Evolutionary conservation across 345 rosid species (phyloP).

Genomic region (Citrus reticulata): DNA sequence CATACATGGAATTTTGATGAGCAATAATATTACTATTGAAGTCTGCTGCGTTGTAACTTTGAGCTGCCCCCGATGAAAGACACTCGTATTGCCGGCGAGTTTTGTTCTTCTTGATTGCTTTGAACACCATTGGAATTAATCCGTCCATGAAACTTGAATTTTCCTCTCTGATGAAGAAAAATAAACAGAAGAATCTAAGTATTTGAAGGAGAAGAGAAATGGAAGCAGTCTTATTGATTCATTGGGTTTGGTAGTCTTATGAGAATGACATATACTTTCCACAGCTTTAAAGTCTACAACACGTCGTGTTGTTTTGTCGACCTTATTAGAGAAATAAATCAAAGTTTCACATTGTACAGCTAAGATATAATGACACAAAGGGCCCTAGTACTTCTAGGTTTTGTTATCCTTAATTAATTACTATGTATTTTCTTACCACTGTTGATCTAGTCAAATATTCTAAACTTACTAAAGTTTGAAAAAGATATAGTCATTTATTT

Average conservation of each 20-base stretch:
- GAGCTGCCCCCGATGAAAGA: conserved; percentile 51
- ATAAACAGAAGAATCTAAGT: conserved; percentile 6
- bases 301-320: conserved; percentile 13
- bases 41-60: conserved; percentile 30
- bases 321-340: background rate
- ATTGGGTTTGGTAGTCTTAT: conserved; percentile 19
- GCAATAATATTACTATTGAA: conserved; percentile 14
- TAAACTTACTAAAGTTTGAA: too few relatives aligned
- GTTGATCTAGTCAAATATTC: too few relatives aligned
- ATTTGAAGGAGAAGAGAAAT: background rate
- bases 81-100: conserved; percentile 66
- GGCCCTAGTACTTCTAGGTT: too few relatives aligned
- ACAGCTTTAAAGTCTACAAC: conserved; percentile 12
- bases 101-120: conserved; percentile 58
- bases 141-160: conserved; percentile 63
- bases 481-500: too few relatives aligned
- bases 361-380: too few relatives aligned
- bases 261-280: conserved; percentile 9
- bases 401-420: too few relatives aligned
- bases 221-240: conserved; percentile 18
- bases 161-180: conserved; percentile 3
- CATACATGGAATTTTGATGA: background rate
- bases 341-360: background rate
- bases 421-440: too few relatives aligned
- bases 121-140: conserved; percentile 63